phyloP scores from a whole-genome alignment of 1,284 basidiomycete genomes.

The Sparassis latifolia region DNA sequence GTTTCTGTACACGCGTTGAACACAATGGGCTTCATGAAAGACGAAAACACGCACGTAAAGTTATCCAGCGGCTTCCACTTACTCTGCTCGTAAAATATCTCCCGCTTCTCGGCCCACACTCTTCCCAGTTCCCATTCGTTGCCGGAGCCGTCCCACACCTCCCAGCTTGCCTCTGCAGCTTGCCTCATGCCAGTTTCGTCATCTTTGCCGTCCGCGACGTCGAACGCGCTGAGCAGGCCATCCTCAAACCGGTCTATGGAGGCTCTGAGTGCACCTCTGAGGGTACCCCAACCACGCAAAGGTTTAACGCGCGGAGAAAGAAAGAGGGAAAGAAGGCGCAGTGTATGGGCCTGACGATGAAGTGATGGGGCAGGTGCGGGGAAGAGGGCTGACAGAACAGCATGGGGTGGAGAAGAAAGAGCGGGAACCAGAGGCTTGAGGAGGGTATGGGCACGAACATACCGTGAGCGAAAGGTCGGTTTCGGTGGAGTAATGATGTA shows the following conservation, averaged over 20 bases:
- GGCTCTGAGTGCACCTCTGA: slow-evolving; percentile 62
- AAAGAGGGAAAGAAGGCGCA: slow-evolving; percentile 69
- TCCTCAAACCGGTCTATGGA: slow-evolving; percentile 88
- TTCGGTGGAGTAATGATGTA: slow-evolving; percentile 14
- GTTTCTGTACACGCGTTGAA: slow-evolving; percentile 21
- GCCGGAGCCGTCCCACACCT: slow-evolving; percentile 44
- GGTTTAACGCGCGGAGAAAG: slow-evolving; percentile 65
- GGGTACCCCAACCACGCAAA: slow-evolving; percentile 52
- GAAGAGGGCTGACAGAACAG: slow-evolving; percentile 49
- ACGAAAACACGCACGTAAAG: slow-evolving; percentile 59
- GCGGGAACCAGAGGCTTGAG: slow-evolving; percentile 53
- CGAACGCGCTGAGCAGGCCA: slow-evolving; percentile 77
- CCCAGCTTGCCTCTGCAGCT: slow-evolving; percentile 80
- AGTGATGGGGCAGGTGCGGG: slow-evolving; percentile 34
- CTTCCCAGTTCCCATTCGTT: slow-evolving; percentile 88
- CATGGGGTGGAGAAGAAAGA: slow-evolving; percentile 49
- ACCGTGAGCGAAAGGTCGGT: slow-evolving; percentile 41
- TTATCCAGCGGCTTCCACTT: slow-evolving; percentile 80
- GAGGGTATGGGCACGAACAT: slow-evolving; percentile 58
- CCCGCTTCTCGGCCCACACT: slow-evolving; percentile 90
- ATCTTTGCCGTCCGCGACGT: slow-evolving; percentile 65
- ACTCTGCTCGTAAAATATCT: slow-evolving; percentile 85
- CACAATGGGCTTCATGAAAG: not conserved
- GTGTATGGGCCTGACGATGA: slow-evolving; percentile 48
- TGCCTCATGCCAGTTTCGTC: slow-evolving; percentile 74